Base-by-base conservation (phyloP, 148 eudicot genomes). In the Heliamphora exappendiculata region DNA sequence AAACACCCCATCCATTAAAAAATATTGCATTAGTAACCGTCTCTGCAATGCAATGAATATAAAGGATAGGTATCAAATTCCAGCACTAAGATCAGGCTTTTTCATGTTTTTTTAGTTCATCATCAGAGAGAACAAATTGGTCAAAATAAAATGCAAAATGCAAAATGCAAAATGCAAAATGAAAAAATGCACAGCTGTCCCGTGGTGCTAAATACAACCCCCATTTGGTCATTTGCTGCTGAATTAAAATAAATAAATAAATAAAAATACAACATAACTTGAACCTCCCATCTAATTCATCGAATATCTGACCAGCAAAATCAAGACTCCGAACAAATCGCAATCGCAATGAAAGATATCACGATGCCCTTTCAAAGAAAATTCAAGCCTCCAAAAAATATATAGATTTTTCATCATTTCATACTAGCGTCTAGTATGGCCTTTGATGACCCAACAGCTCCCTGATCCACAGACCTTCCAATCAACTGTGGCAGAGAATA, bases 401-500 rank as follows among this genome's bases (percentile, higher is more conserved):
- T n/a, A n/a, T n/a, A n/a, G n/a, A n/a, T n/a, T n/a, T n/a, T 36
- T 28, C 59, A 79, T 69, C 78, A 81, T 77, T 86, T 91, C 74
- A 75, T 76, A 77, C 86, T 78, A 22, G 85, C 84, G 41, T 90
- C 85, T 10, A 81, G 81, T 20, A 80, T 63, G 17, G 85, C 78
- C 85, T 87, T 87, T n/a, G 89, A 88, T 72, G 88, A 89, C 28
- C 91, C 89, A 75, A 77, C 85, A 20, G 82, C 82, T 73, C 86
- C 89, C 41, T 80, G 86, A 74, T 85, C 90, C 76, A n/a, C 78
- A 64, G 84, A 86, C 75, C 74, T 83, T 60, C 92, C 97, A 50
- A 88, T 79, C 13, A 86, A 79, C 20, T 84, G 73, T 57, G 81
- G 88, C 12, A 88, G 76, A 11, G 92, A 85, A 70, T 74, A 75